Evolutionary conservation across 345 rosid species (phyloP).

Genomic region (Firmiana major): DNA sequence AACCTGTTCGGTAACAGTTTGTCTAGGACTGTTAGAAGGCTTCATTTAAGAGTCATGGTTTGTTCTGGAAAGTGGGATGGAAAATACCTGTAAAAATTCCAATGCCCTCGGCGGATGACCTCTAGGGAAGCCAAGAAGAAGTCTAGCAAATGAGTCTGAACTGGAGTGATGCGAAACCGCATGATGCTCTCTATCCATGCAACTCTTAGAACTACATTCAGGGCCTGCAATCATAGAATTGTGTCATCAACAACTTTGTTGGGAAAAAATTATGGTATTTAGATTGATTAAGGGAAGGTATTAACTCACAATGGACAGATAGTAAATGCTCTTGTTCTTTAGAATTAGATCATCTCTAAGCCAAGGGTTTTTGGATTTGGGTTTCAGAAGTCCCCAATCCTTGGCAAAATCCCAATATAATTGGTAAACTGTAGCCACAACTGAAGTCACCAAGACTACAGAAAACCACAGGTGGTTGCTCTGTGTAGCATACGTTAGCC

Average conservation of each 20-base stretch:
- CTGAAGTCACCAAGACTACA: constrained; percentile 59
- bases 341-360: constrained; percentile 80
- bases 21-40: background rate
- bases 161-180: constrained; percentile 39
- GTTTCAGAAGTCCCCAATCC: constrained; percentile 89
- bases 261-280: background rate
- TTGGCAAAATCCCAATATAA: constrained; percentile 92
- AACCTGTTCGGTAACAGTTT: constrained; percentile 38
- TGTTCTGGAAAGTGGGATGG: background rate
- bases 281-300: background rate
- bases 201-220: constrained; percentile 71
- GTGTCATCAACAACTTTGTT: background rate
- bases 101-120: constrained; percentile 89
- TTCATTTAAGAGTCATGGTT: background rate
- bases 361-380: constrained; percentile 73
- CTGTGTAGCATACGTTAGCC: constrained; percentile 65
- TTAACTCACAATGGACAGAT: constrained; percentile 69
- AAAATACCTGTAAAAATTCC: constrained; percentile 92
- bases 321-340: constrained; percentile 65
- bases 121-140: constrained; percentile 85
- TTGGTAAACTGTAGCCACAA: constrained; percentile 71
- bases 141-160: constrained; percentile 64
- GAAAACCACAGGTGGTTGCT: constrained; percentile 45
- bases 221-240: constrained; percentile 40
- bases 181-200: constrained; percentile 82